These are phyloP conservation scores for Aureobasidium sp. DNA, from an alignment of 2,329 filamentous ascomycete species.

Conservation along the genomic window DNA sequence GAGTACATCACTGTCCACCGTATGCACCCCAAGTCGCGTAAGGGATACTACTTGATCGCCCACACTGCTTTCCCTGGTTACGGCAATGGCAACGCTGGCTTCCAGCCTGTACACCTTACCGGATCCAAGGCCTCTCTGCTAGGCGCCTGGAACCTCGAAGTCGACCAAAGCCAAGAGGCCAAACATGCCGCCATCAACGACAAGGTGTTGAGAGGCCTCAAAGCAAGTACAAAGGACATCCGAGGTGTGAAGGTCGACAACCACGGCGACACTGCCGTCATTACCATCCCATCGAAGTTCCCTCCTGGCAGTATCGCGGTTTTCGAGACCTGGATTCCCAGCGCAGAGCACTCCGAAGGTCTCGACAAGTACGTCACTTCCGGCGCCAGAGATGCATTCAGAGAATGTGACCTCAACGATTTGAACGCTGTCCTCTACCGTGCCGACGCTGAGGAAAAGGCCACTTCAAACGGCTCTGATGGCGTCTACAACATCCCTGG, in stretches of 20 bases:
- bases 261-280: slow-evolving; percentile 65
- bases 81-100: slow-evolving; percentile 70
- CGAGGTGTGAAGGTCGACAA: slow-evolving; percentile 64
- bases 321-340: slow-evolving; percentile 93
- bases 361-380: slow-evolving; percentile 81
- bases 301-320: slow-evolving; percentile 90
- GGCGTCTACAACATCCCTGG: slow-evolving; percentile 85
- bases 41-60: slow-evolving; percentile 90
- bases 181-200: slow-evolving; percentile 59
- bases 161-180: slow-evolving; percentile 66
- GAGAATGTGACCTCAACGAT: slow-evolving; percentile 65
- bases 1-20: slow-evolving; percentile 96
- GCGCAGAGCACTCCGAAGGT: slow-evolving; percentile 72
- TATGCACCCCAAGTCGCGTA: slow-evolving; percentile 83
- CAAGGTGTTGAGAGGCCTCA: slow-evolving; percentile 70
- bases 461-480: slow-evolving; percentile 68
- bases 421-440: slow-evolving; percentile 89
- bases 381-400: slow-evolving; percentile 71
- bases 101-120: slow-evolving; percentile 69
- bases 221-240: slow-evolving; percentile 68
- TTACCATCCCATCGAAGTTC: slow-evolving; percentile 74
- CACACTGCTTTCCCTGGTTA: slow-evolving; percentile 94
- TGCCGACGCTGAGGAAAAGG: slow-evolving; percentile 80
- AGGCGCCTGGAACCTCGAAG: slow-evolving; percentile 87
- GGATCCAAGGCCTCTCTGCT: slow-evolving; percentile 81